Evolutionary conservation across 345 rosid species (phyloP), one percentile per base, ranked within the genome.

Genomic region (Melaleuca alternifolia): DNA sequence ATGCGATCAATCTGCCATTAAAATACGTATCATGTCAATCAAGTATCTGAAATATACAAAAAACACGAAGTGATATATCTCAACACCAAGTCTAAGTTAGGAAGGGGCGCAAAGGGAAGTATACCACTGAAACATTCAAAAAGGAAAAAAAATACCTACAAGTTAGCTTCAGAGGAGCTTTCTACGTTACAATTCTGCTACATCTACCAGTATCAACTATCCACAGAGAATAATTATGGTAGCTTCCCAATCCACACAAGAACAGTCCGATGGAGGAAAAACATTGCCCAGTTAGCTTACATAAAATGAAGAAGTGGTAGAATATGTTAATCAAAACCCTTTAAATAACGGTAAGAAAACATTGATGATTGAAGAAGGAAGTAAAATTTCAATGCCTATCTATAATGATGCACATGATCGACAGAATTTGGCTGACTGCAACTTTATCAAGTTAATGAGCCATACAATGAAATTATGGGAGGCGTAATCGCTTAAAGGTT

Each of bases 1-100:
- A 97, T 95, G 84, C 99, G 97, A 88, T 97, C 99, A 87, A 97
- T 91, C 99, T 97, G 91, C 79, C 86, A 89, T 30, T 77, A 77
- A 84, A 86, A 65, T 75, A 26, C 59, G 65, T 26, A 18, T 37
- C 81, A 71, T 71, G 48, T 54, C 65, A 26, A 50, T 50, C 51
- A 44, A 82, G 52, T 28, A 51, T 81, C 48, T 57, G 50, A 21
- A 37, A 62, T 77, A 10, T 15, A 9, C 8, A 82, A 87, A 24
- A 20, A 48, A 54, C 33, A 87, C 62, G 65, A 82, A 88, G 50
- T 71, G 50, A 18, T 52, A 23, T 13, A 61, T 46, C 16, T 5
- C 5, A 52, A 4, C 76, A 79, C 12, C 44, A 54, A 75, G 82
- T 3, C 23, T 48, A 54, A 50, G 81, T 71, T 48, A 71, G 81